Base-by-base conservation (phyloP, 169 alveolate species). In the Ichthyophthirius multifiliis region DNA sequence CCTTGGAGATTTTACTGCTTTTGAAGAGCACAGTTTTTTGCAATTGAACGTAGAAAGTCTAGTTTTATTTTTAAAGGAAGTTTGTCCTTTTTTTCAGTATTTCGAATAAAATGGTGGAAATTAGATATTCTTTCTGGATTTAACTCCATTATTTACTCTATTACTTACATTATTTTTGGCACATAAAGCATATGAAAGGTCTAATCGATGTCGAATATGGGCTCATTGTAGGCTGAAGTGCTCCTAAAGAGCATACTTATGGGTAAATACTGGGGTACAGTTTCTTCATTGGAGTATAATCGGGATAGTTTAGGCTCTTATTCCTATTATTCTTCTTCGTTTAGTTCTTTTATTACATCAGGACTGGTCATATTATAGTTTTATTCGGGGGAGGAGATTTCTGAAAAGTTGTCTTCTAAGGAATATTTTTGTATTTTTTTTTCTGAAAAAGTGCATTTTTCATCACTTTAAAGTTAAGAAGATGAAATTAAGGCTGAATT, bases 81-180 rank as follows among this genome's bases (percentile, higher is more conserved):
- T n/a, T 65, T 65, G 18, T 65, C 48, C 32, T 65, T 65, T n/a
- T 65, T 65, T 13, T 65, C 46, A 31, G 75, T 41, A 65, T 35
- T 65, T 31, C 75, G 30, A 20, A 65, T 65, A 18, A 65, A 65
- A 9, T 65, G 75, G 9, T 65, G 48, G 75, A 32, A 65, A 32
- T 65, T 65, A 32, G 30, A 43, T 0, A 65, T 13, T 32, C 75
- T 31, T 18, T 65, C 43, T 2, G 75, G n/a, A 16, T 65, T 65
- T 32, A 55, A 55, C 13, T 55, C 23, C 12, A 55, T 55, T 10
- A 55, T 20, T 27, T 55, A 5, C 31, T 55, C 71, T 23, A 55
- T 3, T 18, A 39, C 31, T 4, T 6, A 27, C 71, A 55, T 55
- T 16, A 55, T 39, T 10, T 55, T 55, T 1, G 71, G 71, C 31